Base-by-base conservation (phyloP, 768 basidiomycete genomes). In the Xerocomellus amylosporus region DNA sequence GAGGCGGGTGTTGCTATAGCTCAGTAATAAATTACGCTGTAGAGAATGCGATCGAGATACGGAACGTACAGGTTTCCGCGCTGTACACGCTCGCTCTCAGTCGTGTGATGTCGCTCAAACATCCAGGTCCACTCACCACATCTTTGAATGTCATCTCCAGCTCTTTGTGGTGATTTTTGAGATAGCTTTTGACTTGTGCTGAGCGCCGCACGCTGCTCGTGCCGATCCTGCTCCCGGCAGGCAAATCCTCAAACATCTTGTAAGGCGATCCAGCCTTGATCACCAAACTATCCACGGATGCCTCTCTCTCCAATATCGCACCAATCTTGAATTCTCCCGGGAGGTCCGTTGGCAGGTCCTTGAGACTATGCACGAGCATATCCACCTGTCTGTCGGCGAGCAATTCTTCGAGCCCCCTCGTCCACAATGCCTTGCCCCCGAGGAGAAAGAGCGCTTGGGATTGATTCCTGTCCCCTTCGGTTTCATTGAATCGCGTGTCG, bases 351-450 rank as follows among this genome's bases (percentile, higher is more conserved):
- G 96, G 96, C 31, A 98, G 84, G 69, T 98, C 97, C 71, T 99
- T 99, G 62, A 92, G 76, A 34, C 82, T 85, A 73, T 99, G 96
- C 19, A 98, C 85, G 63, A 99, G 83, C 79, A 98, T 85, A 69
- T 99, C 97, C 46, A 95, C 88, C 13, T 78, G 74, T 30, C 79
- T 74, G 41, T 85, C 78, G 51, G 83, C 78, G 56, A 99, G 75
- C 41, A 85, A 86, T 19, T 90, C 88, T 68, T 99, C 97, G 50
- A 99, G 84, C 63, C 98, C 96, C 63, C 93, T 90, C 36, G 97
- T 99, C 97, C 97, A 99, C 28, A 98, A 72, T 0, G 89, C 81
- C 68, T 92, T 93, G n/a, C 91, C 93, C 37, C 93, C 93, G 15
- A 97, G 74, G 9, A 94, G 78, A 72, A 95, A 95, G 17, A 97